phyloP scores from a whole-genome alignment of 257 asterid genomes.

The Eucommia ulmoides region DNA sequence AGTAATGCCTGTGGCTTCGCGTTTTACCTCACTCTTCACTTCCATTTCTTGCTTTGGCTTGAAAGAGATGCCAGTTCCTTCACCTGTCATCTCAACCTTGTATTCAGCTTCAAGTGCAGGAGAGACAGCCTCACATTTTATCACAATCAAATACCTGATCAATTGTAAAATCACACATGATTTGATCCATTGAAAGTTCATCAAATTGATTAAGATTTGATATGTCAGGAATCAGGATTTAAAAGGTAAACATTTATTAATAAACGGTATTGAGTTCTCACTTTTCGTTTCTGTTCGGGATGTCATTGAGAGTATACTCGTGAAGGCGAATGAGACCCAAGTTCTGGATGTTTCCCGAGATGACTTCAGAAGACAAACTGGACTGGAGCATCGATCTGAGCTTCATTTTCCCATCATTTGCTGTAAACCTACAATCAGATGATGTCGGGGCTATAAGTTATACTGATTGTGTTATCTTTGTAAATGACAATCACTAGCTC shows the following conservation, averaged over 20 bases:
- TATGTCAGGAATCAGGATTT: too few relatives aligned
- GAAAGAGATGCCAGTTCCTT: conserved; percentile 4
- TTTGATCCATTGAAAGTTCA: background rate
- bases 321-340: conserved; percentile 60
- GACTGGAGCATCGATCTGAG: conserved; percentile 52
- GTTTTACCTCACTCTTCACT: background rate
- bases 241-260: background rate
- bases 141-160: conserved; percentile 54
- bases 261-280: conserved; percentile 5
- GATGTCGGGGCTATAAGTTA: too few relatives aligned
- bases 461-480: too few relatives aligned
- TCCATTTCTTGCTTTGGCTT: conserved; percentile 4
- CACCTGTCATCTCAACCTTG: conserved; percentile 20
- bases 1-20: conserved; percentile 19
- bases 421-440: conserved; percentile 44
- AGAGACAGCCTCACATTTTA: conserved; percentile 56
- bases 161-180: too few relatives aligned
- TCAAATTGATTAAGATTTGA: background rate
- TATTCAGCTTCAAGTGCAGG: conserved; percentile 69
- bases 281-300: conserved; percentile 69
- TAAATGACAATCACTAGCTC: too few relatives aligned
- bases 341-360: conserved; percentile 64
- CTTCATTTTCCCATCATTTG: conserved; percentile 76
- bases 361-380: conserved; percentile 48
- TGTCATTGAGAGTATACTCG: conserved; percentile 66